phyloP scores from a whole-genome alignment of 768 basidiomycete species.

The Cystofilobasidium ferigula region DNA sequence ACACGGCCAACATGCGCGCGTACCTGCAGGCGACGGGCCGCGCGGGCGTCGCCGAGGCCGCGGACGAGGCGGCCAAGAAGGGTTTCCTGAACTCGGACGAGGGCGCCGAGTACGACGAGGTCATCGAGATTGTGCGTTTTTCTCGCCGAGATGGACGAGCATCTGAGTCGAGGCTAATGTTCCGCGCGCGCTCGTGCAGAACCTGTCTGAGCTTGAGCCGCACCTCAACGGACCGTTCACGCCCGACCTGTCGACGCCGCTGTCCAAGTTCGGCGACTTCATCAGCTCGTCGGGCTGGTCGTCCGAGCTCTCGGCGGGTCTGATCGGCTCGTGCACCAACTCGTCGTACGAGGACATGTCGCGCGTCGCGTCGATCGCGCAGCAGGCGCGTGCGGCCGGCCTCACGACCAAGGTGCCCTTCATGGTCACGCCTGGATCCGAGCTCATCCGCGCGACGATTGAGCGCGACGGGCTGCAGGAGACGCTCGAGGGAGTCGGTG shows the following conservation, averaged over 20 bases:
- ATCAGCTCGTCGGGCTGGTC: conserved; percentile 73
- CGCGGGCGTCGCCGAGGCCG: conserved; percentile 69
- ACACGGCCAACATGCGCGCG: conserved; percentile 71
- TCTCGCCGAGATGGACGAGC: neutral
- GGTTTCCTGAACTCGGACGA: conserved; percentile 76
- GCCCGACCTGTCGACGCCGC: conserved; percentile 85
- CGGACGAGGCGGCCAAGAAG: conserved; percentile 63
- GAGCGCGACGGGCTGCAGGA: conserved; percentile 82
- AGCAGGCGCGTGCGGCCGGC: conserved; percentile 75
- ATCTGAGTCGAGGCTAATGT: no score
- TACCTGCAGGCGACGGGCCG: conserved; percentile 87
- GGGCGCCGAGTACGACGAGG: conserved; percentile 83
- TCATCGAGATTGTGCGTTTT: conserved; percentile 79
- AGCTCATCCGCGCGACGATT: conserved; percentile 94
- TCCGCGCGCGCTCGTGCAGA: conserved; percentile 46
- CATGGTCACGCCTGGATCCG: conserved; percentile 46
- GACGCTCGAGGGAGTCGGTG: conserved; percentile 77
- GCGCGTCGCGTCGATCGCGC: conserved; percentile 77
- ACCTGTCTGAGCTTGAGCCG: conserved; percentile 78
- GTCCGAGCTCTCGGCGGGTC: conserved; percentile 73
- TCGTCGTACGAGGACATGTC: conserved; percentile 97
- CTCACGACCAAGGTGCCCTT: conserved; percentile 53
- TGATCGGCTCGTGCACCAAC: conserved; percentile 99
- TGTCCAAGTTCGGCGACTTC: conserved; percentile 75
- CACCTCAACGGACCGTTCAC: conserved; percentile 96